Evolutionary conservation across 2,329 filamentous ascomycete species (phyloP).

Genomic region (Helotiales sp.): DNA sequence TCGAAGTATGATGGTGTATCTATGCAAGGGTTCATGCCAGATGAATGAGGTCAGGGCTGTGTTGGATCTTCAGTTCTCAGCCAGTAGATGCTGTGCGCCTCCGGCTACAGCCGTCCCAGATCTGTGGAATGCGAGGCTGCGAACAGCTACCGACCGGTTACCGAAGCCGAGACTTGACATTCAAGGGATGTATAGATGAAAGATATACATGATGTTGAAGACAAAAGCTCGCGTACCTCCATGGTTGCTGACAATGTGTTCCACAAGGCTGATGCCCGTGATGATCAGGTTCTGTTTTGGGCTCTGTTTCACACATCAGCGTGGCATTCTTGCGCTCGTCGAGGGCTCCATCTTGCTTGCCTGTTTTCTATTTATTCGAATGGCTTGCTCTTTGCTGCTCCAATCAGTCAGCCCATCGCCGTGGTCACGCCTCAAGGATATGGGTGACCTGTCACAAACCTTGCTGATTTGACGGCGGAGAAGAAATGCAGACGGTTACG

Average conservation of each 20-base stretch:
- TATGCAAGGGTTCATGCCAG: neutral
- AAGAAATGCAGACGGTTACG: neutral
- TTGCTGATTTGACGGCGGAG: neutral
- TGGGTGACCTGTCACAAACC: conserved; percentile 15
- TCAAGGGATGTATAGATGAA: neutral
- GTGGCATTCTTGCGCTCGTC: neutral
- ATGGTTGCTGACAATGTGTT: conserved; percentile 8
- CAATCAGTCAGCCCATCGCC: neutral
- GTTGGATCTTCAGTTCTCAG: neutral
- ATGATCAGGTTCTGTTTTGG: neutral
- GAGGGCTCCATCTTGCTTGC: neutral
- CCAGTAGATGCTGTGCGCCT: neutral
- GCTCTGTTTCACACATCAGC: neutral
- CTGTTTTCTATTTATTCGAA: neutral
- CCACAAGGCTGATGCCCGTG: neutral
- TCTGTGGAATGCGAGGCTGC: conserved; percentile 17
- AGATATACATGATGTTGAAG: neutral
- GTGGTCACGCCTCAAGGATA: neutral
- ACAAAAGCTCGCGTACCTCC: conserved; percentile 22
- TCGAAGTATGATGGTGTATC: neutral
- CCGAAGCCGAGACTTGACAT: neutral
- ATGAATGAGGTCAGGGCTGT: neutral
- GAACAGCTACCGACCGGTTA: neutral
- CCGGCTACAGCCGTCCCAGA: conserved; percentile 7
- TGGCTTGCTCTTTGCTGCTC: neutral